phyloP scores from a whole-genome alignment of 352 stramenopile species.

The Pythium brassicae region DNA sequence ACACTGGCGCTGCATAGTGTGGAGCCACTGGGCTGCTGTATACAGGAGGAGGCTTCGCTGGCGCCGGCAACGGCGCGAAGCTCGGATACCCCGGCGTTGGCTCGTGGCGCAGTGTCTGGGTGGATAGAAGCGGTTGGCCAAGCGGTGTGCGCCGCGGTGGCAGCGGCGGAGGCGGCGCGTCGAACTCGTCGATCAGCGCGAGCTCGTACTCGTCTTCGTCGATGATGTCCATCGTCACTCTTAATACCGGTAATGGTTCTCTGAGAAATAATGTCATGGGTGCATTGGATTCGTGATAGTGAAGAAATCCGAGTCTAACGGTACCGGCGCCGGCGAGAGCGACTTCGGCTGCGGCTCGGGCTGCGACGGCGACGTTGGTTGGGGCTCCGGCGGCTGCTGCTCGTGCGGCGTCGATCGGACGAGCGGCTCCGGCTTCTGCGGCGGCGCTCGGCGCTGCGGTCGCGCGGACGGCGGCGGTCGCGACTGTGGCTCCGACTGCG shows the following conservation, averaged over 20 bases:
- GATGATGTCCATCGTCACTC: conserved; percentile 1
- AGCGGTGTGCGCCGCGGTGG: not conserved
- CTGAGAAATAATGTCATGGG: not conserved
- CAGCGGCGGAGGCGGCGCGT: conserved; percentile 14
- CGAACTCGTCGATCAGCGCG: conserved; percentile 68
- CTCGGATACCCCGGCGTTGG: not conserved
- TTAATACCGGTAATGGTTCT: not conserved
- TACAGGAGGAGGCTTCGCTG: not conserved
- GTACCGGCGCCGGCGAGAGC: conserved; percentile 7
- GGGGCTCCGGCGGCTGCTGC: conserved; percentile 1
- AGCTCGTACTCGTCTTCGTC: conserved; percentile 32
- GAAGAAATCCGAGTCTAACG: conserved; percentile 6
- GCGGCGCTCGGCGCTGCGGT: conserved; percentile 2
- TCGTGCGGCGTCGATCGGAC: not conserved
- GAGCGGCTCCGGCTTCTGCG: conserved; percentile 19
- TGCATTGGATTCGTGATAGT: not conserved
- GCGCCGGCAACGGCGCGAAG: not conserved
- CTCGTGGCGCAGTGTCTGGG: conserved; percentile 2
- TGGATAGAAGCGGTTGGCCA: not conserved
- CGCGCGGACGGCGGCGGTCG: conserved; percentile 17
- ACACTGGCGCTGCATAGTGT: not conserved
- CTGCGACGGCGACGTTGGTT: conserved; percentile 1
- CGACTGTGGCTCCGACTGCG: conserved; percentile 12
- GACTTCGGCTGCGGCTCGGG: conserved; percentile 9
- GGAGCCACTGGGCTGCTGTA: not conserved